Percentiles rank a stretch among this genome's conserved stretches.
Evolutionary conservation across 257 asterid species (phyloP).

Genomic region (Ajuga chamaepitys): DNA sequence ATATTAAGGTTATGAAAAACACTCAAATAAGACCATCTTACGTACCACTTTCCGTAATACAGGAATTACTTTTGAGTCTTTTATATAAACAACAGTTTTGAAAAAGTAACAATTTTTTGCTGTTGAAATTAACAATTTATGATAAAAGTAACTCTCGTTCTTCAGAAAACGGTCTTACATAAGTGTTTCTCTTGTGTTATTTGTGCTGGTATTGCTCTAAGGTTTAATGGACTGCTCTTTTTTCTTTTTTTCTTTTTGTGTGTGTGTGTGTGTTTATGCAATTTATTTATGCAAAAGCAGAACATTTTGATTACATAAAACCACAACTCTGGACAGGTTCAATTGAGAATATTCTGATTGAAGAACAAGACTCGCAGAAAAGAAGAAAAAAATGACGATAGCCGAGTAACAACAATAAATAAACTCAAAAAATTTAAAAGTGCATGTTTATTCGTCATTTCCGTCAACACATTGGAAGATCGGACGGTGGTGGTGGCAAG

Average conservation of each 20-base stretch:
- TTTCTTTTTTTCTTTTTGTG: too few species aligned
- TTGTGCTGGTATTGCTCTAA: background rate
- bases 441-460: background rate
- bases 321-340: background rate
- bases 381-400: background rate
- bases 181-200: too few species aligned
- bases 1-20: too few species aligned
- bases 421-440: slow-evolving; percentile 8
- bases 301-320: too few species aligned
- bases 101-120: too few species aligned
- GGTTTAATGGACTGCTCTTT: background rate
- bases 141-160: too few species aligned
- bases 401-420: slow-evolving; percentile 6
- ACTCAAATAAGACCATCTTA: too few species aligned
- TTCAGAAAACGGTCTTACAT: too few species aligned
- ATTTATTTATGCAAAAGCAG: background rate
- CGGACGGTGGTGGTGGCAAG: slow-evolving; percentile 62
- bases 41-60: too few species aligned
- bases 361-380: background rate
- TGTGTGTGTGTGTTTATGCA: background rate
- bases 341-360: background rate
- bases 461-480: slow-evolving; percentile 59
- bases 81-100: too few species aligned
- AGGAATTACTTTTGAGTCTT: too few species aligned
- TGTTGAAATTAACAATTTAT: too few species aligned